phyloP scores from a whole-genome alignment of 179 eudicot species.

The Dionaea muscipula region DNA sequence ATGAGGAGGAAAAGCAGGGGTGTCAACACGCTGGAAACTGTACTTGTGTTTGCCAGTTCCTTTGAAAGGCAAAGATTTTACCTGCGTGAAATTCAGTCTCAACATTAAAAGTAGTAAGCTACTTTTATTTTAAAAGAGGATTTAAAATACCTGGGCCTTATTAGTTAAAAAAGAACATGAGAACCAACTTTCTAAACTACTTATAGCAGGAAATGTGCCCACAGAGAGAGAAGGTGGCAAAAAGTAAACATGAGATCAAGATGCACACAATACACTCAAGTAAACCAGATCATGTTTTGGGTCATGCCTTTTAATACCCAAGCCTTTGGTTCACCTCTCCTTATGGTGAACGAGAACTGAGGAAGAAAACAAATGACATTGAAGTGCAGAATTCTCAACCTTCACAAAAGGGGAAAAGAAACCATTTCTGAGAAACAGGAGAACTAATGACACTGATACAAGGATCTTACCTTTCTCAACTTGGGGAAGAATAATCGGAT shows the following conservation, averaged over 20 bases:
- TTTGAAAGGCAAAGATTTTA: conserved; percentile 50
- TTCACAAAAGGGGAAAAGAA: conserved; percentile 2
- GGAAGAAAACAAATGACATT: no score
- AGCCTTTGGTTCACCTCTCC: no score
- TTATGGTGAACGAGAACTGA: no score
- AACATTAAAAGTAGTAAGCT: conserved; percentile 5
- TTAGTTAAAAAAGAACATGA: neutral
- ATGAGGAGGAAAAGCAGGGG: conserved; percentile 50
- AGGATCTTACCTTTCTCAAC: conserved; percentile 45
- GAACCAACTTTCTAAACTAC: neutral
- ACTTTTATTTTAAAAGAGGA: neutral
- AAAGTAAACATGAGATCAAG: no score
- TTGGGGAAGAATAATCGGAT: conserved; percentile 66
- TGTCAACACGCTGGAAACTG: conserved; percentile 77
- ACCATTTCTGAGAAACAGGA: neutral
- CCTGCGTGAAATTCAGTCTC: conserved; percentile 27
- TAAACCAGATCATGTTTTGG: no score
- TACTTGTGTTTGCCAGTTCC: conserved; percentile 97
- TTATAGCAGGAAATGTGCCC: no score
- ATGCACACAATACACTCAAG: no score
- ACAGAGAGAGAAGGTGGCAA: no score
- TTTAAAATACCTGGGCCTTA: neutral
- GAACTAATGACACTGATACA: neutral
- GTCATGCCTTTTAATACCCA: no score
- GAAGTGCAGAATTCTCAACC: no score